Evolutionary conservation across 768 basidiomycete species (phyloP), one percentile per base, ranked within the genome.

Genomic region (Rhodotorula babjevae): DNA sequence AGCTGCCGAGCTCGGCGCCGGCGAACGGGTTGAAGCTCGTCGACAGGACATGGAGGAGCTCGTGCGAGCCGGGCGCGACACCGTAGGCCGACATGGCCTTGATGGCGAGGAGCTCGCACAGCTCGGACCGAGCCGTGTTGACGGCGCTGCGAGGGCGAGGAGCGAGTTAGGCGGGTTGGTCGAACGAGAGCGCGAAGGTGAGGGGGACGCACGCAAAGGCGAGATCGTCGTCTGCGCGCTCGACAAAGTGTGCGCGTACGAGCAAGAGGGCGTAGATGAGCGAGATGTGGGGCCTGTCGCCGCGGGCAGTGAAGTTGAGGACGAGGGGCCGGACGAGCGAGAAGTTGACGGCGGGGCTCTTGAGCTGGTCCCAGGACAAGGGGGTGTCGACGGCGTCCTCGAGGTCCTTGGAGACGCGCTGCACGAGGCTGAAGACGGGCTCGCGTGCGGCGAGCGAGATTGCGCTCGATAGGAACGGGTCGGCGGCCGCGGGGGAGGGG

Each of bases 41-140:
- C 0, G 90, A 93, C 63, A 97, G 82, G 40, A 90, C 89, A 16
- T 89, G 87, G 40, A 89, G 86, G 29, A 93, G 84, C 68, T 89
- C 87, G n/a, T 93, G 40, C 3, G 31, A n/a, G 36, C 29, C 44
- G 7, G 74, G 59, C 0, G 74, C 62, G 16, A 61, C 53, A 1
- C 58, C 46, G 53, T 88, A 93, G 46, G 85, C 84, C 31, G 85
- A 86, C 19, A 93, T 84, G 33, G 94, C 85, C 78, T 96, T 96
- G 83, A 92, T 87, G 16, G 94, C 92, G 29, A 96, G 81, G 25
- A 96, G 86, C 79, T 96, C 92, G 81, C 92, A 94, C 18, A 94
- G 84, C 44, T 84, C 87, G 9, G 92, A 93, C 53, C 89, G 84
- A 18, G 87, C 82, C 15, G 83, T 80, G 83, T 90, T 89, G 66